Evolutionary conservation across 148 eudicot genomes (phyloP).

Genomic region (Pharnaceum exiguum): DNA sequence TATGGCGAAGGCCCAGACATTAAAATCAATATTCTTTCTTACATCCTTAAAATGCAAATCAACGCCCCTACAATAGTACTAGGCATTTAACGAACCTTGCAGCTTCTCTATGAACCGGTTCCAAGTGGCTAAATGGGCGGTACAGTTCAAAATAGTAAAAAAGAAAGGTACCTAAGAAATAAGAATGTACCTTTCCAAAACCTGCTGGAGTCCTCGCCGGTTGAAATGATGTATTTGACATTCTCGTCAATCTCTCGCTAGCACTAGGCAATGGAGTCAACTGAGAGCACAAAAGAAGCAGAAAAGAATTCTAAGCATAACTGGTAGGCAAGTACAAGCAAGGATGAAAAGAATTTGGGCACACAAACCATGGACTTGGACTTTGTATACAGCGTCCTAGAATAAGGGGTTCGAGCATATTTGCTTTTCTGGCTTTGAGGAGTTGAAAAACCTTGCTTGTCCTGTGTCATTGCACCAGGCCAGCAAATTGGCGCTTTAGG

Average conservation of each 20-base stretch:
- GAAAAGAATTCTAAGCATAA: slow-evolving; percentile 5
- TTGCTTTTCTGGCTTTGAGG: slow-evolving; percentile 54
- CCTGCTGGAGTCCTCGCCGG: slow-evolving; percentile 46
- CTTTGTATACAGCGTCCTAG: slow-evolving; percentile 56
- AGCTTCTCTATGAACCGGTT: no score
- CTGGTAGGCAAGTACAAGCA: not conserved
- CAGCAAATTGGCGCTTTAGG: slow-evolving; percentile 62
- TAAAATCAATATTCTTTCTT: no score
- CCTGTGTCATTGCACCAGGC: slow-evolving; percentile 78
- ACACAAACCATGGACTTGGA: slow-evolving; percentile 61
- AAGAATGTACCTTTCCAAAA: slow-evolving; percentile 48
- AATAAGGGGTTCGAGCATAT: slow-evolving; percentile 74
- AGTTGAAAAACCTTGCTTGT: slow-evolving; percentile 50
- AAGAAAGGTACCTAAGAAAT: not conserved
- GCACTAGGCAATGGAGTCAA: slow-evolving; percentile 45
- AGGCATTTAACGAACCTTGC: no score
- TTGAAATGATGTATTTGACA: slow-evolving; percentile 39
- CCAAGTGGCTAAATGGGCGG: no score
- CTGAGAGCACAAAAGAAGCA: slow-evolving; percentile 26
- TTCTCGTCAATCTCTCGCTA: slow-evolving; percentile 27
- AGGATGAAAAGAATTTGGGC: not conserved
- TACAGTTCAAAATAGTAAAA: not conserved
- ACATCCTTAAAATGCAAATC: no score
- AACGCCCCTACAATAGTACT: no score
- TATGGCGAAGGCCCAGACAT: no score